A percentile compares a stretch with the other conserved stretches of the same genome.
Conservation (phyloP, 805 yeast genomes). For the Lipomyces kockii region DNA sequence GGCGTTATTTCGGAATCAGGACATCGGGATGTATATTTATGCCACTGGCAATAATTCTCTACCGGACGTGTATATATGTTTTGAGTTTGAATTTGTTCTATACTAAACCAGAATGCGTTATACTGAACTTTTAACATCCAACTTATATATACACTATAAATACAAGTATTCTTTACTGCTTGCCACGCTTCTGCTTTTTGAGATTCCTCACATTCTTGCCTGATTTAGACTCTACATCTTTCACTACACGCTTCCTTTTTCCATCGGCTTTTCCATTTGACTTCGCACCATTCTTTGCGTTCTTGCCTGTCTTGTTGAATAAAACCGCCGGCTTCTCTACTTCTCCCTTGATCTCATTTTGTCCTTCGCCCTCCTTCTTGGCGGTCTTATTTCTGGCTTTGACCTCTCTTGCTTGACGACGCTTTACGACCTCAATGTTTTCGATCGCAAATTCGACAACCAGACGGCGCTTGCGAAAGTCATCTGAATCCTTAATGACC, state of each 20-base stretch:
- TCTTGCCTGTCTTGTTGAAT: background rate
- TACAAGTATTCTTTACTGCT: background rate
- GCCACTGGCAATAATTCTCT: background rate
- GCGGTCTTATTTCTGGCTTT: conserved; percentile 2
- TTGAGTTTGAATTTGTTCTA: background rate
- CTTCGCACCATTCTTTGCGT: conserved; percentile 6
- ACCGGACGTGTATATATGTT: background rate
- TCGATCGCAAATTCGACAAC: conserved; percentile 96
- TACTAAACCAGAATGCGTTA: background rate
- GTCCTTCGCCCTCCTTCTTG: conserved; percentile 7
- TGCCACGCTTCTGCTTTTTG: background rate
- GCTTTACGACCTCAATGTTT: conserved; percentile 88
- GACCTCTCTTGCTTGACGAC: conserved; percentile 67
- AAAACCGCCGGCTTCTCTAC: background rate
- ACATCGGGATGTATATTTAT: background rate
- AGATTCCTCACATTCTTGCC: conserved; percentile 1
- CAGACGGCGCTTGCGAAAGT: conserved; percentile 66
- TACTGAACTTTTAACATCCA: background rate
- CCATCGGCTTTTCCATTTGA: background rate
- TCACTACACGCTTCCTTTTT: conserved; percentile 17
- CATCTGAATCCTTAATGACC: conserved; percentile 34
- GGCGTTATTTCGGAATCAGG: conserved; percentile 1
- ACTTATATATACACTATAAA: background rate
- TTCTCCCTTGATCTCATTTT: background rate
- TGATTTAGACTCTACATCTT: conserved; percentile 11